These are phyloP conservation scores for Xylariaceae sp. DNA, from an alignment of 2,329 filamentous ascomycete genomes.

Conservation along the genomic window DNA sequence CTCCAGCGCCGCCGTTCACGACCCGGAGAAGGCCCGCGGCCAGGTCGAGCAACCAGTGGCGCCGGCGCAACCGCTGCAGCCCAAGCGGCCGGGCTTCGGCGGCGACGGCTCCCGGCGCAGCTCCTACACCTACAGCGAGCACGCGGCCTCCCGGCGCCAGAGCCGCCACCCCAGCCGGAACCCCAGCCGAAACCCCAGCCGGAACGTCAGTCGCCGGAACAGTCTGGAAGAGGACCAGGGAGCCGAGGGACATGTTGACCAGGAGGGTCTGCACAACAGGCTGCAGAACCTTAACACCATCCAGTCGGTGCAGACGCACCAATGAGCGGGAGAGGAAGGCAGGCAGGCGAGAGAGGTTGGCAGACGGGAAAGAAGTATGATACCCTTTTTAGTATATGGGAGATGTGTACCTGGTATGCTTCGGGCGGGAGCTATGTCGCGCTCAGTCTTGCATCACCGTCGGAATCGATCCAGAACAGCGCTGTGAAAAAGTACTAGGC, in stretches of 20 bases:
- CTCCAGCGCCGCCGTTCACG: conserved; percentile 5
- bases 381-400: no score
- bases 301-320: conserved; percentile 10
- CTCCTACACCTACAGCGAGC: conserved; percentile 18
- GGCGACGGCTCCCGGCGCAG: conserved; percentile 15
- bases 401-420: no score
- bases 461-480: no score
- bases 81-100: conserved; percentile 8
- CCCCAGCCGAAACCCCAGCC: conserved; percentile 11
- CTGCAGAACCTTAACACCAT: conserved; percentile 15
- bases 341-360: background rate
- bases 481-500: no score
- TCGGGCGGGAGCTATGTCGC: no score
- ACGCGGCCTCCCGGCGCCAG: conserved; percentile 18
- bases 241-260: conserved; percentile 8
- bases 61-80: background rate
- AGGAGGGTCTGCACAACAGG: conserved; percentile 11
- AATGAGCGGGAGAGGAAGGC: background rate
- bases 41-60: conserved; percentile 3
- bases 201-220: conserved; percentile 15
- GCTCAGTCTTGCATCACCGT: no score
- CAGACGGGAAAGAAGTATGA: background rate
- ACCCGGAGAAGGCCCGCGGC: conserved; percentile 6
- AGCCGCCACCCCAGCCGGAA: conserved; percentile 16
- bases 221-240: conserved; percentile 11